A percentile compares a stretch with the other conserved stretches of the same genome.
These are phyloP conservation scores for Bombardia bombarda DNA, from an alignment of 495 filamentous ascomycete species.

Conservation along the genomic window DNA sequence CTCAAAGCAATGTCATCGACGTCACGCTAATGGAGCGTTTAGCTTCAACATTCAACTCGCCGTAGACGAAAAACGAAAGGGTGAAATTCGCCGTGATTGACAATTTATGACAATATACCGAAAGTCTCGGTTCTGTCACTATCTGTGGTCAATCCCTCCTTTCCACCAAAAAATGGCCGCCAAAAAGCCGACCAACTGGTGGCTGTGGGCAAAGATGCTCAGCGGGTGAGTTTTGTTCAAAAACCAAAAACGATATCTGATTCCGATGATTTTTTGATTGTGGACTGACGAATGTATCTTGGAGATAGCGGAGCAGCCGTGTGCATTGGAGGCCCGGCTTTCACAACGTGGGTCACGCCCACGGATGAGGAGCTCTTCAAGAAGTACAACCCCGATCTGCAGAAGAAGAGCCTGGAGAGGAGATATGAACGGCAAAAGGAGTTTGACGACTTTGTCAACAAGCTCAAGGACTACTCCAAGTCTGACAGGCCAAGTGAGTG, in stretches of 20 bases:
- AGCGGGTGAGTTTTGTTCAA: constrained; percentile 17
- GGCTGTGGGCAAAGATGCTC: constrained; percentile 27
- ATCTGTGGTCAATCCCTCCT: too few species aligned
- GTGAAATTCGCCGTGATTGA: too few species aligned
- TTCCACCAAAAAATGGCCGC: constrained; percentile 18
- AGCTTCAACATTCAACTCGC: too few species aligned
- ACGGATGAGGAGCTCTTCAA: constrained; percentile 87
- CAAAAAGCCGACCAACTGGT: constrained; percentile 30
- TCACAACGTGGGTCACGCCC: constrained; percentile 74
- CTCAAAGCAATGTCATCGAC: constrained; percentile 1
- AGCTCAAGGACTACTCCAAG: constrained; percentile 82
- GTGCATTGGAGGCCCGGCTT: constrained; percentile 74
- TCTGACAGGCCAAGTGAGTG: constrained; percentile 68
- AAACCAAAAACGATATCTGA: too few species aligned
- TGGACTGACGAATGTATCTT: constrained; percentile 1
- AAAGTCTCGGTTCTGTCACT: too few species aligned
- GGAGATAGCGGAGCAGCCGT: constrained; percentile 53
- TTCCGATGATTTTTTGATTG: background rate
- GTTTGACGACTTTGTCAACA: constrained; percentile 76
- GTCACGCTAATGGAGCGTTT: background rate
- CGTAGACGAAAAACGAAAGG: too few species aligned
- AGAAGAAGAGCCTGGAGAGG: constrained; percentile 69
- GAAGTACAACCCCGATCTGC: constrained; percentile 88
- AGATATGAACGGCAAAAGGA: constrained; percentile 68
- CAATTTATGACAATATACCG: too few species aligned